Conservation (phyloP, 75 land plant species). For the Selaginella tamariscina region DNA sequence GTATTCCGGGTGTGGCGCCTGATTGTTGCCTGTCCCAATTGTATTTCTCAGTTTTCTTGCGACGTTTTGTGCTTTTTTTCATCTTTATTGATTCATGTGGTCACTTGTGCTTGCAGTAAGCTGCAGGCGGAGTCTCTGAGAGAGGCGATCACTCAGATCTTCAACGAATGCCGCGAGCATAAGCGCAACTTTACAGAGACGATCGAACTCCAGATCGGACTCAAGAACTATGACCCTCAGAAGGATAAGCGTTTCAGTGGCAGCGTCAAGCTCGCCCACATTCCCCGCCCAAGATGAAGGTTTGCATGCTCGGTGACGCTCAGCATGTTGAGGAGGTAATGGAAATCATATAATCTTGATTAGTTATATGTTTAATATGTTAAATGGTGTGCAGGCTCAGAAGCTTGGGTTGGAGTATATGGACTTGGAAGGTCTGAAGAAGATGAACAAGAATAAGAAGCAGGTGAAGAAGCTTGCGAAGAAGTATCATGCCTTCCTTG, state of each 20-base stretch:
- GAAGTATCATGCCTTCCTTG: conserved; percentile 54
- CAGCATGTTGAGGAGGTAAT: conserved; percentile 54
- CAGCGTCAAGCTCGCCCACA: conserved; percentile 44
- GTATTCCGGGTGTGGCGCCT: too few relatives aligned
- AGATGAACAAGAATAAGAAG: conserved; percentile 63
- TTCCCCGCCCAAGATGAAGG: conserved; percentile 54
- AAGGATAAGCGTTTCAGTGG: conserved; percentile 62
- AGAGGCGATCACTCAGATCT: too few relatives aligned
- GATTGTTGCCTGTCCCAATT: too few relatives aligned
- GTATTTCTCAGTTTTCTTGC: too few relatives aligned
- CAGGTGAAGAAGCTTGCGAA: conserved; percentile 55
- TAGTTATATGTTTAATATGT: too few relatives aligned
- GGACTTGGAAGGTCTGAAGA: conserved; percentile 56
- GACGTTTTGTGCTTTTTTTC: too few relatives aligned
- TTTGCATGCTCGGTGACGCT: conserved; percentile 59
- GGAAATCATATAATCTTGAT: too few relatives aligned
- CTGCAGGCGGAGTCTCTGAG: too few relatives aligned
- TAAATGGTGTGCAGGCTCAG: conserved; percentile 39
- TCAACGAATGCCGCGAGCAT: too few relatives aligned
- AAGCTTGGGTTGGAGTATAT: conserved; percentile 50
- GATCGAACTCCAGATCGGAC: conserved; percentile 63
- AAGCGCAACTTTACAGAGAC: conserved; percentile 56
- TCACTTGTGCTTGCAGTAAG: too few relatives aligned
- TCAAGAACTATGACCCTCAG: conserved; percentile 61
- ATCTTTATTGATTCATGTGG: too few relatives aligned